Evolutionary conservation across 805 yeast genomes (phyloP), one percentile per base, ranked within the genome.

Genomic region (Osmozyma mogii): DNA sequence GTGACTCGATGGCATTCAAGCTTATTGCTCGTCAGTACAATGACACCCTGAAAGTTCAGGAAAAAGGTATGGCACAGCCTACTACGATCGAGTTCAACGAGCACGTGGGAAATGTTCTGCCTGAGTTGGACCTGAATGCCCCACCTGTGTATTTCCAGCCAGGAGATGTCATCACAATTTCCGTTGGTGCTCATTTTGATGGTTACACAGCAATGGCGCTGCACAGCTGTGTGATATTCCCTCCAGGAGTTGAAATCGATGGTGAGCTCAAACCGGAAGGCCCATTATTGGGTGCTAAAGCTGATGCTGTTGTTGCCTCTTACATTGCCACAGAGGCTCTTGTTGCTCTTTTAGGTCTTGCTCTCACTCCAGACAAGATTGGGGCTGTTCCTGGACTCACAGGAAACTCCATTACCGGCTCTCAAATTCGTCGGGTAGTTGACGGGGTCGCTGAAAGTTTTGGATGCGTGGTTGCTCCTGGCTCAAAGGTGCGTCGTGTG

Each of bases 51-150:
- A 33, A 40, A 21, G 80, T 78, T 17, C 68, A 72, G 42, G 99
- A 92, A 64, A 85, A 82, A 59, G 96, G 97, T 36, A 83, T 92
- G 50, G 84, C 96, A 7, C 73, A 72, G 37, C 98, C 99, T n/a
- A 87, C 87, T 11, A 72, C 84, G 30, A 74, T 92, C 38, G 94
- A 87, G 57, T 78, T 83, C 30, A 83, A 84, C 52, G 87, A 83
- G 49, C 68, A 83, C 31, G 72, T 78, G 14, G 56, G 64, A 34
- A 95, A 95, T 8, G 84, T 82, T 56, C 68, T 94, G 18, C 98
- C 98, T 24, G 96, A 87, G 55, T 54, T 81, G 30, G 87, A 77
- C 50, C 82, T 77, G 41, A 58, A 52, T 18, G 49, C 58, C 6
- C 65, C 65, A 18, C 36, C 27, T 13, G 45, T 65, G 36, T 54